These are phyloP conservation scores for Albugo laibachii DNA, from an alignment of 352 stramenopile genomes.

Conservation along the genomic window DNA sequence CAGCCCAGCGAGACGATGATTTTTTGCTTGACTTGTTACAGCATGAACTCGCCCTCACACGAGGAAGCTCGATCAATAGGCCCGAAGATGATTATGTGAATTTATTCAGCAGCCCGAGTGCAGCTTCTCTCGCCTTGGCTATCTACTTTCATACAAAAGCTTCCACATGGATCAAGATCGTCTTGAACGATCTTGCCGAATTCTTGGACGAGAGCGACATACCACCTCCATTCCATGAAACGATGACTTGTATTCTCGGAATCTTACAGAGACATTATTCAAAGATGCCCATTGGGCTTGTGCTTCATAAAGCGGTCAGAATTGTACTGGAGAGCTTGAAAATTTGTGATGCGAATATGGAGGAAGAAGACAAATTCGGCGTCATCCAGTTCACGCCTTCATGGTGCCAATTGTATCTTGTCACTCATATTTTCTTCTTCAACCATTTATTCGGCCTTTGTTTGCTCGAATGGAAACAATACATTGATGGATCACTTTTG, in stretches of 20 bases:
- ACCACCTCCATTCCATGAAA: too few relatives aligned
- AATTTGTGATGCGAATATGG: too few relatives aligned
- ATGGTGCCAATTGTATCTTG: not conserved
- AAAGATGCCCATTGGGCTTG: conserved; percentile 19
- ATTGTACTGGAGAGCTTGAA: too few relatives aligned
- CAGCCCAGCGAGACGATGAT: conserved; percentile 18
- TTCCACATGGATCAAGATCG: conserved; percentile 11
- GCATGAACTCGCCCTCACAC: conserved; percentile 12
- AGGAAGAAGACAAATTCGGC: too few relatives aligned
- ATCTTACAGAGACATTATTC: conserved; percentile 10
- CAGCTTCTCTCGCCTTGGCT: conserved; percentile 15
- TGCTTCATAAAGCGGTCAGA: too few relatives aligned
- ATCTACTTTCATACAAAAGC: conserved; percentile 16
- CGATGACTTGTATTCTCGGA: conserved; percentile 8
- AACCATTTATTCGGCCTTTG: conserved; percentile 40
- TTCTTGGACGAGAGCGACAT: not conserved
- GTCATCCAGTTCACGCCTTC: too few relatives aligned
- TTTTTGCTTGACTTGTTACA: conserved; percentile 28
- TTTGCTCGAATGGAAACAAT: conserved; percentile 13
- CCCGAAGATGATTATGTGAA: conserved; percentile 1
- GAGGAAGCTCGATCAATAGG: conserved; percentile 1
- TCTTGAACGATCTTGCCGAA: conserved; percentile 1
- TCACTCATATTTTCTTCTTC: conserved; percentile 52
- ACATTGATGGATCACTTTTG: not conserved
- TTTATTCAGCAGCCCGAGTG: conserved; percentile 16